Evolutionary conservation across 106 monocot species (phyloP).

Genomic region (Dendrobium nobile): DNA sequence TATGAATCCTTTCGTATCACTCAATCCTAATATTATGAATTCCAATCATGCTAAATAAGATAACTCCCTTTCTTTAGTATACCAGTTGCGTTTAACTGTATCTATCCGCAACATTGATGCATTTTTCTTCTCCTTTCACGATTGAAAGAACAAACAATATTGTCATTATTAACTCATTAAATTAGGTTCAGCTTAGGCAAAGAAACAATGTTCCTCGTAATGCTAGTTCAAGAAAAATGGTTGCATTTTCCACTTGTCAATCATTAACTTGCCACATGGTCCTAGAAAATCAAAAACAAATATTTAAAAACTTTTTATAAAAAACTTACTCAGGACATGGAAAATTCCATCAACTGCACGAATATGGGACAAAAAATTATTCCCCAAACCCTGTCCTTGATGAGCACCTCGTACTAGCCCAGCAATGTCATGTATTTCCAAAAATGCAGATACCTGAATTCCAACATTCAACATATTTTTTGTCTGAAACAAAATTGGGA

Average conservation of each 20-base stretch:
- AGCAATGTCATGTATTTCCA: slow-evolving; percentile 96
- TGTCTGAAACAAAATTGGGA: neutral
- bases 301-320: neutral
- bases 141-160: neutral
- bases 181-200: neutral
- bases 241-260: neutral
- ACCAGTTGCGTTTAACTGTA: neutral
- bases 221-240: neutral
- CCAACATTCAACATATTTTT: neutral
- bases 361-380: slow-evolving; percentile 92
- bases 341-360: slow-evolving; percentile 99
- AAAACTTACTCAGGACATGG: slow-evolving; percentile 84
- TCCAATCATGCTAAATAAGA: neutral
- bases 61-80: neutral
- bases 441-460: slow-evolving; percentile 81
- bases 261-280: neutral
- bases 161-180: neutral
- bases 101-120: neutral
- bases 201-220: neutral
- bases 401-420: slow-evolving; percentile 97
- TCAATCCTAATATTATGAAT: neutral
- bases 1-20: neutral
- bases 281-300: neutral
- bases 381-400: slow-evolving; percentile 85
- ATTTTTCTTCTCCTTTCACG: neutral